Evolutionary conservation across 2,329 filamentous ascomycete species (phyloP).

Genomic region (Cladobotryum mycophilum): DNA sequence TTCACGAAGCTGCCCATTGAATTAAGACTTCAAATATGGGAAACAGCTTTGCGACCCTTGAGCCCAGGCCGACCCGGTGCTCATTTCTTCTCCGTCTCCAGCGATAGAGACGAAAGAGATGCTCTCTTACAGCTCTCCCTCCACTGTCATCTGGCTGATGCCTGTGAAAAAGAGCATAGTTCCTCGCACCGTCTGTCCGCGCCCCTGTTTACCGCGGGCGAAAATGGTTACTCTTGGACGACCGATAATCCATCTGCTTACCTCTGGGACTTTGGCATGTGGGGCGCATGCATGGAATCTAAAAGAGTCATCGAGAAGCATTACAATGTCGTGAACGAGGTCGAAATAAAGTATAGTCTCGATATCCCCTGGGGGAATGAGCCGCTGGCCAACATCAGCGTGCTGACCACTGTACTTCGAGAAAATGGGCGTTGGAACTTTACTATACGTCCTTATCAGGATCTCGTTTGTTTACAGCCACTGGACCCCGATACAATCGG

Average conservation of each 20-base stretch:
- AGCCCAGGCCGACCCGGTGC: not conserved
- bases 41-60: slow-evolving; percentile 1
- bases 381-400: too few relatives aligned
- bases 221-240: not conserved
- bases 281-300: not conserved
- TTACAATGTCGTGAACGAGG: too few relatives aligned
- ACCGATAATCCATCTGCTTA: slow-evolving; percentile 1
- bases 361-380: too few relatives aligned
- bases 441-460: too few relatives aligned
- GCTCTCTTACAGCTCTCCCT: not conserved
- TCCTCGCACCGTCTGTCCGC: not conserved
- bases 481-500: too few relatives aligned
- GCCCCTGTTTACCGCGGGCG: not conserved
- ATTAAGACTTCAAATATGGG: slow-evolving; percentile 11
- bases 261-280: slow-evolving; percentile 7
- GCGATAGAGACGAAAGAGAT: not conserved
- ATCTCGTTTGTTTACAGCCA: too few relatives aligned
- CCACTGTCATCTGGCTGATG: slow-evolving; percentile 1
- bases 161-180: not conserved
- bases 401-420: too few relatives aligned
- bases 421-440: too few relatives aligned
- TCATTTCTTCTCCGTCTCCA: slow-evolving; percentile 6
- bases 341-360: too few relatives aligned
- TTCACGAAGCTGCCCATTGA: not conserved
- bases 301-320: too few relatives aligned